Base-by-base conservation (phyloP, 495 filamentous ascomycete genomes). In the Penicillium steckii region DNA sequence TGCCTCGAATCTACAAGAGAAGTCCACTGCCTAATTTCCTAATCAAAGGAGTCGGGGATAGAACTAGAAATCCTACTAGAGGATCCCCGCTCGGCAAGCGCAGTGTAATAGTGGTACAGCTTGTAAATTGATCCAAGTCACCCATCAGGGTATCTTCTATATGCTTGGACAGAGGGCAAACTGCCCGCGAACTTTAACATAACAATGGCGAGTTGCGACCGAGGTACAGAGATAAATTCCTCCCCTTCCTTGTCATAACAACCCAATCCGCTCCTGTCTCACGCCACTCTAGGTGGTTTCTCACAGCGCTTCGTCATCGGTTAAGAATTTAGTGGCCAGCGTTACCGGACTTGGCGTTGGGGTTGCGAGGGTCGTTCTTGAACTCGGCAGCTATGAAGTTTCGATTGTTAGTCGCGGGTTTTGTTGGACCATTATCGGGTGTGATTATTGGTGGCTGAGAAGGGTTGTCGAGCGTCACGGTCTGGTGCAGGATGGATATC, bases 331-430 rank as follows among this genome's bases (percentile, higher is more conserved):
- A 76, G 66, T 73, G 71, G 57, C 65, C 66, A 40, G 70, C 60
- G 63, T 80, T 78, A 35, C 57, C 56, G 22, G 64, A 59, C 80
- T 86, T 87, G 32, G 75, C 72, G 66, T 82, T 77, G 61, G 86
- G 88, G 82, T 96, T 96, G 68, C 93, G 83, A 56, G 93, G 92
- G 77, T 97, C 93, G 80, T 94, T 93, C 85, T 89, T 92, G 85
- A 80, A 96, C 70, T 97, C 88, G 52, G 86, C 89, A 76, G 83
- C 93, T 97, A 64, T 45, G 46, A 45, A 44, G 37, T 50, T 46
- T 45, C 19, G 38, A 44, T 25, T 40, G 62, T 73, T 60, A 72
- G 65, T 47, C 19, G 9, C 21, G 22, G 12, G 33, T 50, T 45
- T 25, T 18, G 21, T 23, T 24, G 25, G 44, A 37, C 25, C 47